Percentiles rank a stretch among this genome's conserved stretches.
These are phyloP conservation scores for Phialophora verrucosa DNA, from an alignment of 2,329 filamentous ascomycete genomes.

Conservation along the genomic window DNA sequence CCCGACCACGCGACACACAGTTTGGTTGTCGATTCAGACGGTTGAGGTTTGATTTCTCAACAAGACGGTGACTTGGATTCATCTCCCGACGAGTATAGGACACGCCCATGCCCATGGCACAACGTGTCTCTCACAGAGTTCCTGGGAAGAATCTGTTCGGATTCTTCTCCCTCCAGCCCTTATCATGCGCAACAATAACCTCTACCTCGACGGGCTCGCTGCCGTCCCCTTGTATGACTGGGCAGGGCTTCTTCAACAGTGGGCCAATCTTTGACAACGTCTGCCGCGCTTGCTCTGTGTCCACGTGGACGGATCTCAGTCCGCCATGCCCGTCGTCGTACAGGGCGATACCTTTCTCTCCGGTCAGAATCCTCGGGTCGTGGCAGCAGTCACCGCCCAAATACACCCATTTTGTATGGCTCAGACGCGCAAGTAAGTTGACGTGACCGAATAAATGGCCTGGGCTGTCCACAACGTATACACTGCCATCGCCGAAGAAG, in stretches of 20 bases:
- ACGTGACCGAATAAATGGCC: conserved; percentile 45
- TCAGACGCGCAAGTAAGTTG: conserved; percentile 42
- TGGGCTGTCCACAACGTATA: conserved; percentile 43
- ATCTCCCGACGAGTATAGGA: neutral
- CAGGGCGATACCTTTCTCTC: conserved; percentile 57
- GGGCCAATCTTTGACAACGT: conserved; percentile 50
- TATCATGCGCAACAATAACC: conserved; percentile 39
- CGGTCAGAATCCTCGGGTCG: conserved; percentile 42
- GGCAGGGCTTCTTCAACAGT: conserved; percentile 29
- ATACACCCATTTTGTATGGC: conserved; percentile 43
- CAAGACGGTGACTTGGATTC: neutral
- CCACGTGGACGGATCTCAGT: conserved; percentile 57
- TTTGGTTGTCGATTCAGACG: neutral
- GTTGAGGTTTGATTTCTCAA: neutral
- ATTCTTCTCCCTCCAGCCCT: conserved; percentile 36
- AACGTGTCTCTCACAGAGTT: conserved; percentile 11
- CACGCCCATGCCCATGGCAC: neutral
- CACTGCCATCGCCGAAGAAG: conserved; percentile 51
- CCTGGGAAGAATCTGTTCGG: conserved; percentile 35
- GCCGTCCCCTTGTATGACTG: conserved; percentile 15
- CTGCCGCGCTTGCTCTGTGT: conserved; percentile 53
- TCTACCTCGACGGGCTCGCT: conserved; percentile 31
- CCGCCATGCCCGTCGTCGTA: conserved; percentile 56
- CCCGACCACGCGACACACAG: neutral
- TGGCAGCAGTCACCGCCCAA: conserved; percentile 46